phyloP scores from a whole-genome alignment of 1,139 yeast species.

The Suhomyces guaymorum region DNA sequence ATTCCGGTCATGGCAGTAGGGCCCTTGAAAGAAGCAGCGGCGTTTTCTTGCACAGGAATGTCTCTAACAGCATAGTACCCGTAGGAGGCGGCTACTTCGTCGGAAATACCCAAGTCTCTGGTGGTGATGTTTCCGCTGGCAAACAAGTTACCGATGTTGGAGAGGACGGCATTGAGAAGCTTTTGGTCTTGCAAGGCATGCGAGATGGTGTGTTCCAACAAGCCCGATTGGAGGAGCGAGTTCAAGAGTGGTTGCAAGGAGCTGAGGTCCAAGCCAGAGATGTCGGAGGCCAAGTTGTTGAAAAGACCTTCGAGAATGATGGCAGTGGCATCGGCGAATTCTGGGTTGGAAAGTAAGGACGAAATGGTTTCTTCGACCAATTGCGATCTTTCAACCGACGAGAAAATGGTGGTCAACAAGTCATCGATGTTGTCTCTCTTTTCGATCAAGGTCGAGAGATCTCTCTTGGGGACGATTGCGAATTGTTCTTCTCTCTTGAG shows the following conservation, averaged over 20 bases:
- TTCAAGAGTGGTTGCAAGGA: slow-evolving; percentile 25
- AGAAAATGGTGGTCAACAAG: slow-evolving; percentile 33
- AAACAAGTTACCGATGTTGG: slow-evolving; percentile 24
- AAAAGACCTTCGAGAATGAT: slow-evolving; percentile 28
- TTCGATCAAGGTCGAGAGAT: not conserved
- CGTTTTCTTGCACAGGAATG: slow-evolving; percentile 1
- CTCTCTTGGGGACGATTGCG: slow-evolving; percentile 3
- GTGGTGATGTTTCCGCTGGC: slow-evolving; percentile 15
- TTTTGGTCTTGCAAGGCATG: slow-evolving; percentile 29
- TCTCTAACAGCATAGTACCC: slow-evolving; percentile 1
- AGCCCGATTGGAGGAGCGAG: slow-evolving; percentile 28
- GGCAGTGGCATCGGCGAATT: slow-evolving; percentile 32
- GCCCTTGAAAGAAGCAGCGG: slow-evolving; percentile 3
- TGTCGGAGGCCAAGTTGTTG: slow-evolving; percentile 23
- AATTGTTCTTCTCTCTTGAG: slow-evolving; percentile 10
- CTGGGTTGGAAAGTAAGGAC: slow-evolving; percentile 28
- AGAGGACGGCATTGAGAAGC: slow-evolving; percentile 27
- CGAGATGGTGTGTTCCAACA: slow-evolving; percentile 27
- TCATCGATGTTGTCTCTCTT: slow-evolving; percentile 39
- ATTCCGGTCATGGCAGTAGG: slow-evolving; percentile 6
- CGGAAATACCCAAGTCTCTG: slow-evolving; percentile 19
- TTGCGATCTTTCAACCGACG: slow-evolving; percentile 32
- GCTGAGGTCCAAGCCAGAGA: slow-evolving; percentile 15
- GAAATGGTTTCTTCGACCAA: slow-evolving; percentile 29
- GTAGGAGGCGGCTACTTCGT: slow-evolving; percentile 14